phyloP scores from a whole-genome alignment of 345 rosid species.

The Lumnitzera littorea region DNA sequence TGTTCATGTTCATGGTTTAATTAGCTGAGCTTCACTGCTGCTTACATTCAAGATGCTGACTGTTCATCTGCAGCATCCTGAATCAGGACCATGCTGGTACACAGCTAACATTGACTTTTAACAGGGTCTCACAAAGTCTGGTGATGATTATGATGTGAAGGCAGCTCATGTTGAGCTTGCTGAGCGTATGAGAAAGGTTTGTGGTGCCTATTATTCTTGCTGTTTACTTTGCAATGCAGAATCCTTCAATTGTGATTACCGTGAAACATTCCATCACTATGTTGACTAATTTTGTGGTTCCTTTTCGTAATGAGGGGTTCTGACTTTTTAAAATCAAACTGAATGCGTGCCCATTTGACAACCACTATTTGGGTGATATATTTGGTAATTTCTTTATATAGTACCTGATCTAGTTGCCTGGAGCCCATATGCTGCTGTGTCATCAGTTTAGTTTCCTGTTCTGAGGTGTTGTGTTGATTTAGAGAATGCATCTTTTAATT shows the following conservation, averaged over 20 bases:
- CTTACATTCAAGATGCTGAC: background rate
- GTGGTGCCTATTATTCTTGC: conserved; percentile 11
- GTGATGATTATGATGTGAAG: conserved; percentile 95
- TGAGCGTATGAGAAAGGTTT: conserved; percentile 98
- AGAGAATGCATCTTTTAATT: no score
- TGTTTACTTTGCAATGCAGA: conserved; percentile 1
- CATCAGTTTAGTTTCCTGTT: no score
- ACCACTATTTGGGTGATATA: no score
- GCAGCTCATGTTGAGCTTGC: conserved; percentile 97
- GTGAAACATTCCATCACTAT: background rate
- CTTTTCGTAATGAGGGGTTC: background rate
- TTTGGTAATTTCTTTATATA: no score
- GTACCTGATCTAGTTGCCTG: no score
- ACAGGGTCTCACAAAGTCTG: conserved; percentile 93
- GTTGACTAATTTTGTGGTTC: background rate
- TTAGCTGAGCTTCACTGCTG: background rate
- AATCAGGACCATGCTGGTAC: background rate
- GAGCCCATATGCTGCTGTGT: no score
- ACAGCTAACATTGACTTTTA: conserved; percentile 12
- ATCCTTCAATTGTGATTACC: background rate
- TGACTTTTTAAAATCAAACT: no score
- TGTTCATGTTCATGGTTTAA: conserved; percentile 7
- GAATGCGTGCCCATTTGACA: no score
- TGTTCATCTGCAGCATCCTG: background rate
- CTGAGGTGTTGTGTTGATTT: no score